Evolutionary conservation across 2,329 filamentous ascomycete genomes (phyloP), one percentile per base, ranked within the genome.

Genomic region (Westerdykella sp.): DNA sequence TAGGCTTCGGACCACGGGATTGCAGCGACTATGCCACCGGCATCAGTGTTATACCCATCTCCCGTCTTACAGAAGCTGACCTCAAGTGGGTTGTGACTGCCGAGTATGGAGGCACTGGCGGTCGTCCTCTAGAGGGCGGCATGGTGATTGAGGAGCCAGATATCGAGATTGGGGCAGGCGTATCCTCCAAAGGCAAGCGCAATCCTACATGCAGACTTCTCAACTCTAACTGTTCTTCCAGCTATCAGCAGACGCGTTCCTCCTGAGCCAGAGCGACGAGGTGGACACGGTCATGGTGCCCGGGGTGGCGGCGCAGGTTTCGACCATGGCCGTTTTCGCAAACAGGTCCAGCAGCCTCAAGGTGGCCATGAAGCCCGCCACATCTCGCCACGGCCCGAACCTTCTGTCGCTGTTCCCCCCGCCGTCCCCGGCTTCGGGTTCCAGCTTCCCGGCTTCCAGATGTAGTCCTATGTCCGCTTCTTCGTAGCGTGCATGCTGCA

Each of bases 21-120:
- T 98, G 93, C 74, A 95, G 89, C 65, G 90, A 98, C 69, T 98
- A 98, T 68, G 78, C 83, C 53, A 93, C 84, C 10, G 93, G 93
- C 40, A 77, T 97, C 67, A 97, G 90, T 65, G 73, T 95, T 42
- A 97, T 98, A 50, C 93, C 93, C 1, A 93, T 98, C 51, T 79
- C 84, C 56, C 85, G 90, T 57, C 79, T 98, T 44, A 98, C 93
- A 1, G 93, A 98, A 55, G 93, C 93, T 21, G 93, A 98, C 70
- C 81, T 87, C 49, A 96, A 97, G 69, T 98, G 93, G 93, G 88
- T 97, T 76, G 71, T 95, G 51, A 95, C 83, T 30, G 94, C 93
- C 11, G 87, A 95, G 52, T 95, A 84, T 62, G 93, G 93, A 53
- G 93, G 93, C 42, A 95, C 87, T 49, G 93, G 91, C 44, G 93